phyloP scores from a whole-genome alignment of 805 yeast species.

The Maudiozyma barnettii region DNA sequence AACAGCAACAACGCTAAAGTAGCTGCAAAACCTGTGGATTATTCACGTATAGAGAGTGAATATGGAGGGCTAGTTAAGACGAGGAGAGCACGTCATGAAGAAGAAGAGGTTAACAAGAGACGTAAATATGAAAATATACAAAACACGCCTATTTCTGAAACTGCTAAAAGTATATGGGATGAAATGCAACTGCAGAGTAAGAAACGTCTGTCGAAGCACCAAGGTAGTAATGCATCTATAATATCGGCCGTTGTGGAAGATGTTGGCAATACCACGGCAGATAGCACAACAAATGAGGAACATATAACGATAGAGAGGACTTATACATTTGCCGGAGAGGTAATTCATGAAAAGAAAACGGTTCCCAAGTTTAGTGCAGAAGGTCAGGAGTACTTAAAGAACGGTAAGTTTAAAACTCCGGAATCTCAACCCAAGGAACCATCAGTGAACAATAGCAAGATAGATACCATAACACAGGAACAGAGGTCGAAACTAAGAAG shows the following conservation, averaged over 20 bases:
- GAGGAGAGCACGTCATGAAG: constrained; percentile 48
- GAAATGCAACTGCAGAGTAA: constrained; percentile 35
- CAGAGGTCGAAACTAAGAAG: constrained; percentile 34
- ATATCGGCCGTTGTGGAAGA: constrained; percentile 10
- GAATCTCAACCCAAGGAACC: constrained; percentile 17
- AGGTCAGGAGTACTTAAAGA: constrained; percentile 69
- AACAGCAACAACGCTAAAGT: not conserved
- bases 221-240: constrained; percentile 19
- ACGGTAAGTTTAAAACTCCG: constrained; percentile 33
- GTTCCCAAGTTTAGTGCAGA: constrained; percentile 77
- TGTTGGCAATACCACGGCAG: no score
- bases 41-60: constrained; percentile 45
- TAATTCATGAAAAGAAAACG: constrained; percentile 63
- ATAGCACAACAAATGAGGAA: constrained; percentile 20
- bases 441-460: constrained; percentile 6
- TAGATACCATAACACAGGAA: not conserved
- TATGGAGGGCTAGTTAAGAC: constrained; percentile 63
- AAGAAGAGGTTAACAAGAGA: constrained; percentile 25
- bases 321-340: constrained; percentile 85
- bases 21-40: constrained; percentile 29
- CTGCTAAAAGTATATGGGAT: constrained; percentile 47
- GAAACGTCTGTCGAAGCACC: constrained; percentile 15
- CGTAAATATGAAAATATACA: constrained; percentile 25
- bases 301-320: constrained; percentile 63
- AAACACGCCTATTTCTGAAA: constrained; percentile 27